Conservation (phyloP, 192 early-diverging fungal genomes). For the Gamsiella multidivaricata region DNA sequence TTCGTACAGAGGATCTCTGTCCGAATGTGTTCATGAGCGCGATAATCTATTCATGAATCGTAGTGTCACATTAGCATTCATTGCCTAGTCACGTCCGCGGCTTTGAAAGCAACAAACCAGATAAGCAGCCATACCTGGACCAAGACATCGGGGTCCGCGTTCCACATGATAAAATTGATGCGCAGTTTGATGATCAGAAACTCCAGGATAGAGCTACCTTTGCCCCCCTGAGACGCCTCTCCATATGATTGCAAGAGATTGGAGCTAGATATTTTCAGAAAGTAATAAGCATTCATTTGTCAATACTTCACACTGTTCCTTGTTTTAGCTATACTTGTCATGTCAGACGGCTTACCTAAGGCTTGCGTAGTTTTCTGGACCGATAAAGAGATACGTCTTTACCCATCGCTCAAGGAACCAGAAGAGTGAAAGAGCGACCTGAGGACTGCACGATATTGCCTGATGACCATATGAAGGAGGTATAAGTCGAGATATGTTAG, state of each 20-base stretch:
- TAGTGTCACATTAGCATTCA: too few relatives aligned
- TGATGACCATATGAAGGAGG: slow-evolving; percentile 28
- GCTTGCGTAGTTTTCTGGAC: slow-evolving; percentile 65
- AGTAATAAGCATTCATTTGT: too few relatives aligned
- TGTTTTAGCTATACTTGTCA: background rate
- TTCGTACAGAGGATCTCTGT: slow-evolving; percentile 48
- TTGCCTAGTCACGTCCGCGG: background rate
- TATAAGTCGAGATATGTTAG: background rate
- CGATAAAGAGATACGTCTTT: slow-evolving; percentile 74
- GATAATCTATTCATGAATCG: slow-evolving; percentile 43
- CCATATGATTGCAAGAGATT: slow-evolving; percentile 69
- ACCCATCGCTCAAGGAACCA: slow-evolving; percentile 84
- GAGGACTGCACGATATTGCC: slow-evolving; percentile 75
- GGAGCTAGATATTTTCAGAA: too few relatives aligned
- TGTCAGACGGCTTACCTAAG: slow-evolving; percentile 58
- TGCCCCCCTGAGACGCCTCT: slow-evolving; percentile 59
- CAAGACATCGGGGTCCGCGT: slow-evolving; percentile 75
- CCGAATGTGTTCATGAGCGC: slow-evolving; percentile 59
- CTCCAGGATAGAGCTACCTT: slow-evolving; percentile 67
- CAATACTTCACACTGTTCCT: too few relatives aligned
- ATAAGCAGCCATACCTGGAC: slow-evolving; percentile 51
- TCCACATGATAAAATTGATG: slow-evolving; percentile 76
- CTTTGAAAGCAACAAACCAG: background rate
- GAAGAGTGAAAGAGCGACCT: slow-evolving; percentile 74
- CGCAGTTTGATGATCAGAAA: slow-evolving; percentile 70